These are phyloP conservation scores for Penicillium freii DNA, from an alignment of 2,329 filamentous ascomycete genomes.

Conservation along the genomic window DNA sequence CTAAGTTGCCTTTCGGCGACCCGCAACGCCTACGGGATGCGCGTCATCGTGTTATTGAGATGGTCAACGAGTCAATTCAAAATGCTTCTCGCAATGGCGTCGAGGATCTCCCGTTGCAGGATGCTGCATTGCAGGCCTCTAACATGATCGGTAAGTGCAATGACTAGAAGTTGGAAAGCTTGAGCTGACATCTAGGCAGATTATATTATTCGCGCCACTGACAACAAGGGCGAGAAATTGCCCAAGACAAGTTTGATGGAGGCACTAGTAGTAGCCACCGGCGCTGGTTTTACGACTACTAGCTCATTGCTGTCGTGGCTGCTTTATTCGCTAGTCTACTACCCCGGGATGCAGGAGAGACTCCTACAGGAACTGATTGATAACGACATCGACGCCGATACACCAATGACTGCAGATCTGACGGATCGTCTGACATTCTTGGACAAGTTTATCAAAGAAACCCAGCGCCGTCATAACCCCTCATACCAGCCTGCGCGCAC, in stretches of 20 bases:
- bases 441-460: conserved; percentile 56
- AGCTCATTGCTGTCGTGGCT: conserved; percentile 59
- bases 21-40: conserved; percentile 44
- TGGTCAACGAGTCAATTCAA: conserved; percentile 20
- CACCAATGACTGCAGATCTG: conserved; percentile 49
- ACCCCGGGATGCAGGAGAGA: conserved; percentile 56
- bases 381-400: conserved; percentile 46
- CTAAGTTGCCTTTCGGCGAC: conserved; percentile 57
- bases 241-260: conserved; percentile 29
- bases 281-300: conserved; percentile 63
- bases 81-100: conserved; percentile 18
- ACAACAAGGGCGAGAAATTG: conserved; percentile 23
- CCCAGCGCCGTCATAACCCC: conserved; percentile 60
- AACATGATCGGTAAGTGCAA: conserved; percentile 22
- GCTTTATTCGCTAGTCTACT: conserved; percentile 54
- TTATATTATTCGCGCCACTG: conserved; percentile 51
- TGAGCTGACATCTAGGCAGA: conserved; percentile 34
- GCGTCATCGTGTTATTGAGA: conserved; percentile 15
- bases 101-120: conserved; percentile 21
- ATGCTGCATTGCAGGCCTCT: conserved; percentile 19
- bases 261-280: conserved; percentile 53
- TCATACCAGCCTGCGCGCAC: conserved; percentile 62
- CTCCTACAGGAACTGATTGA: conserved; percentile 60
- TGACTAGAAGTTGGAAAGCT: neutral
- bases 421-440: conserved; percentile 49